Conservation (phyloP, 2,329 filamentous ascomycete species). For the Ambrosiella beaveri region DNA sequence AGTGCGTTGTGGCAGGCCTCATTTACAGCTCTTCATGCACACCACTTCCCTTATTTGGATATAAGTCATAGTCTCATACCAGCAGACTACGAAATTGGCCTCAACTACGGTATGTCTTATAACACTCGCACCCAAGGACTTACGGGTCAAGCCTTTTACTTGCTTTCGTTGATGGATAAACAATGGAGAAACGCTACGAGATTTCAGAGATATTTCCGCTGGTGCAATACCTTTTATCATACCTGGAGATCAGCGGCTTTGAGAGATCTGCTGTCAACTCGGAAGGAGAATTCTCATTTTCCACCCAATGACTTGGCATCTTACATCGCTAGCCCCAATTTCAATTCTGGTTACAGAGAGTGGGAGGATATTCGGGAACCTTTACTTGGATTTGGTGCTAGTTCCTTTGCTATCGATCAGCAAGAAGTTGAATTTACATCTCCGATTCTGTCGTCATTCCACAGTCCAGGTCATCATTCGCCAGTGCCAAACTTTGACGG, state of each 20-base stretch:
- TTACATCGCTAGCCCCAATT: not conserved
- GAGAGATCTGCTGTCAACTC: too few species aligned
- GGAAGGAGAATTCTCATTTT: not conserved
- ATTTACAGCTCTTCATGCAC: not conserved
- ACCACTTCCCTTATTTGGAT: constrained; percentile 7
- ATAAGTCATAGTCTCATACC: not conserved
- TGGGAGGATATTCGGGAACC: not conserved
- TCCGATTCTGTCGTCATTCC: not conserved
- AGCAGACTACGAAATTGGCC: constrained; percentile 1
- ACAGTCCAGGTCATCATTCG: not conserved
- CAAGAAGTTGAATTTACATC: not conserved
- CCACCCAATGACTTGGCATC: not conserved
- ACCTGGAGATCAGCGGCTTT: not conserved
- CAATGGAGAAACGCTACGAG: not conserved
- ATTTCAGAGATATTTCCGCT: constrained; percentile 1
- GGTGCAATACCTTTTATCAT: constrained; percentile 2
- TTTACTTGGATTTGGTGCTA: not conserved
- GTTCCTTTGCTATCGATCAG: not conserved
- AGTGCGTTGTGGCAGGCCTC: constrained; percentile 3
- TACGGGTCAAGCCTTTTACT: not conserved
- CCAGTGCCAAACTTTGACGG: not conserved
- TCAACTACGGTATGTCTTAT: constrained; percentile 6
- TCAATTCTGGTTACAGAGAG: not conserved
- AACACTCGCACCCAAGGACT: constrained; percentile 3
- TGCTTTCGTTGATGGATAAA: not conserved